phyloP scores from a whole-genome alignment of 768 basidiomycete species.

The Russula virescens region DNA sequence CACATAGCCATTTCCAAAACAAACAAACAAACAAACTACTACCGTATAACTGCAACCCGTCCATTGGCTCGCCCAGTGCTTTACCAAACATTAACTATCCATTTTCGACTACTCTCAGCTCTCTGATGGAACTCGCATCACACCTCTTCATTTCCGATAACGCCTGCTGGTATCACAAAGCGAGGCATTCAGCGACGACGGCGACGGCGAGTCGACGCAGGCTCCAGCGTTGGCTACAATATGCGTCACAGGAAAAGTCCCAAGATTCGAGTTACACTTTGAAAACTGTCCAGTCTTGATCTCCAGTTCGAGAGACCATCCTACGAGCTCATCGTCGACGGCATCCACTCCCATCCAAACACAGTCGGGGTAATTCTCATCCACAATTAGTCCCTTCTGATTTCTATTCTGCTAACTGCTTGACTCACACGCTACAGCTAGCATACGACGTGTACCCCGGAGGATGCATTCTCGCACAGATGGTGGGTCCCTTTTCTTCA shows the following conservation, averaged over 20 bases:
- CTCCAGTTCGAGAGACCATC: constrained; percentile 60
- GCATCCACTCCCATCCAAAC: constrained; percentile 86
- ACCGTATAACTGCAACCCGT: constrained; percentile 84
- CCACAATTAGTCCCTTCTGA: not conserved
- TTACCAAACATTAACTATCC: constrained; percentile 53
- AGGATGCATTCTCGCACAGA: constrained; percentile 84
- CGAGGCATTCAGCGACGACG: constrained; percentile 58
- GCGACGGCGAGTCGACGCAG: too few relatives aligned
- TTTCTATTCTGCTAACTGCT: constrained; percentile 5
- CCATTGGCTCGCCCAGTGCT: constrained; percentile 80
- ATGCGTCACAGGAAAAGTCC: constrained; percentile 2
- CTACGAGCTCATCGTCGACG: constrained; percentile 88
- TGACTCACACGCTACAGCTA: constrained; percentile 54
- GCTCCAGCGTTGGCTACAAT: constrained; percentile 15
- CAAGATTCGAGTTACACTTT: constrained; percentile 31
- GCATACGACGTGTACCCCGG: constrained; percentile 81
- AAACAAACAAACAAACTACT: too few relatives aligned
- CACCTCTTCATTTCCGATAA: constrained; percentile 22
- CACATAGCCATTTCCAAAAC: too few relatives aligned
- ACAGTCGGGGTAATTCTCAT: constrained; percentile 63
- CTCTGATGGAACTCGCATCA: constrained; percentile 22
- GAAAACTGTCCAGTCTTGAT: constrained; percentile 45
- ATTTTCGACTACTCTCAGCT: constrained; percentile 32
- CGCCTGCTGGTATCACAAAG: constrained; percentile 23
- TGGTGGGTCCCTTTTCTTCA: constrained; percentile 46